Base-by-base conservation (phyloP, 2,329 filamentous ascomycete species). In the Dactylella cylindrospora region DNA sequence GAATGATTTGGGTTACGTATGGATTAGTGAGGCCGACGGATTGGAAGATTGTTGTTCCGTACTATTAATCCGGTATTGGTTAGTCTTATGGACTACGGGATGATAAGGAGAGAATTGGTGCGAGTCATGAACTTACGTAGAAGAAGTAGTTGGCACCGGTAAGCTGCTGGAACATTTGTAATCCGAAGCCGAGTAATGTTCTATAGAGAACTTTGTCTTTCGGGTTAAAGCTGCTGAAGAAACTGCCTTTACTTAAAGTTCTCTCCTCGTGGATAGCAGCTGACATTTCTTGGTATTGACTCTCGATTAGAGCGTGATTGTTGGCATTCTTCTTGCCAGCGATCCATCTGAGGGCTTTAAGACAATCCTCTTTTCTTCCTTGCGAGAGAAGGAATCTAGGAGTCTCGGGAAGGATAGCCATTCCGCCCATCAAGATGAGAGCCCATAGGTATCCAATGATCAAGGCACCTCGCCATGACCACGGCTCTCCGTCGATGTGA, bases 161-260 rank as follows among this genome's bases (percentile, higher is more conserved):
- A 1, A 87, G 74, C 69, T 87, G 84, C 71, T 86, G 83, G 3
- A 83, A 79, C 33, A 81, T 79, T 71, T 85, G 82, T 1, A 87
- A 77, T 2, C 75, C 70, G 28, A 86, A 78, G 31, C 84, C 84
- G 0, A 86, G 76, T 0, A 81, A 39, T 0, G 81, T 84, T 20
- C 84, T 78, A 71, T 86, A 82, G 4, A 80, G 67, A 77, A 86
- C 49, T 31, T 67, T 89, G 65, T 82, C 83, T 67, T 83, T 84
- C 65, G 78, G 76, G 54, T 79, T 78, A 66, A 89, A 77, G 67
- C 82, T 80, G 67, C 86, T 84, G 60, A 87, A 82, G 78, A 82
- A 84, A 71, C 79, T 80, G 67, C 76, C 73, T 51, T 79, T 75
- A 0, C 75, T 73, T 28, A 74, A 72, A 32, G 68, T 65, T 46